Percentiles rank a stretch among this genome's conserved stretches.
Evolutionary conservation across 768 basidiomycete species (phyloP).

Genomic region (Pilatotrama ljubarskyi): DNA sequence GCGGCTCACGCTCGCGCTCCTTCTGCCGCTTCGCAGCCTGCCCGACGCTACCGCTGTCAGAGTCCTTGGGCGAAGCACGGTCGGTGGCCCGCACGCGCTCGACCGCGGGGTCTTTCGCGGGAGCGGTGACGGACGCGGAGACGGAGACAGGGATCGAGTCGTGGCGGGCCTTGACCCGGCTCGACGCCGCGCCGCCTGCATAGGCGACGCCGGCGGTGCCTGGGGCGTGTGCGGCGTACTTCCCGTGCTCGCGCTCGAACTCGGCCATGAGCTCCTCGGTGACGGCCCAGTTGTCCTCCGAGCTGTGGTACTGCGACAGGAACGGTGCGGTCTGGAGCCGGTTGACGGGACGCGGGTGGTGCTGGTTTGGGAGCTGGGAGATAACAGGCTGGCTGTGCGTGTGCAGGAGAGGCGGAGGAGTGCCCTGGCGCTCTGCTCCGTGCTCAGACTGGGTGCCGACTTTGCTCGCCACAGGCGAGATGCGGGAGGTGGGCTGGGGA

Average conservation of each 20-base stretch:
- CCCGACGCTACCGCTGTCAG: slow-evolving; percentile 36
- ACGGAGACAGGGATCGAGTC: slow-evolving; percentile 36
- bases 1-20: slow-evolving; percentile 22
- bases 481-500: slow-evolving; percentile 34
- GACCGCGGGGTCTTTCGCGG: slow-evolving; percentile 45
- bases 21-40: slow-evolving; percentile 26
- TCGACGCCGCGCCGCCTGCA: slow-evolving; percentile 47
- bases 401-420: slow-evolving; percentile 43
- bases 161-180: slow-evolving; percentile 27
- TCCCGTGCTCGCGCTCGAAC: slow-evolving; percentile 69
- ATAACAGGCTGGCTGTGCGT: slow-evolving; percentile 33
- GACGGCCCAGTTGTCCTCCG: slow-evolving; percentile 65
- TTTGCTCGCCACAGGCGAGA: slow-evolving; percentile 36
- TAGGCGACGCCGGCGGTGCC: slow-evolving; percentile 47
- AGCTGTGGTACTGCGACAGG: slow-evolving; percentile 51
- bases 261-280: slow-evolving; percentile 70
- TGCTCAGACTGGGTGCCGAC: slow-evolving; percentile 29
- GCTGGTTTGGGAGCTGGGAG: slow-evolving; percentile 37
- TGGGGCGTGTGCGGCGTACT: slow-evolving; percentile 44
- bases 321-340: slow-evolving; percentile 57
- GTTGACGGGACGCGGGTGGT: slow-evolving; percentile 66
- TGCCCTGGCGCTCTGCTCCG: slow-evolving; percentile 43
- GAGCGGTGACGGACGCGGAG: slow-evolving; percentile 38
- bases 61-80: slow-evolving; percentile 56
- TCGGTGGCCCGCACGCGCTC: slow-evolving; percentile 57